Evolutionary conservation across 441 rosid genomes (phyloP).

Genomic region (Populus tomentosa): DNA sequence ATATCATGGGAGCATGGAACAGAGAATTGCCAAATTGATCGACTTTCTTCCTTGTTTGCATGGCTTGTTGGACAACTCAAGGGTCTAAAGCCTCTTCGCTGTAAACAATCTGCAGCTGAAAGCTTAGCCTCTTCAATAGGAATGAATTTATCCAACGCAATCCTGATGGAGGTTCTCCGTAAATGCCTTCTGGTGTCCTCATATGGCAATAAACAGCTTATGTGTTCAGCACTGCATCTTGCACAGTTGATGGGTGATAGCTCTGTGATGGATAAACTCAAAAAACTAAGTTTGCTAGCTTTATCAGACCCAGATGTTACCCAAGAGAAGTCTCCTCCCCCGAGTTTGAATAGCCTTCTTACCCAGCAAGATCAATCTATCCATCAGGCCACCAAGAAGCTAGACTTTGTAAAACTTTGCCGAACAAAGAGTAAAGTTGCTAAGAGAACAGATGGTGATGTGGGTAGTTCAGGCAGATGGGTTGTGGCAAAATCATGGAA

Average conservation of each 20-base stretch:
- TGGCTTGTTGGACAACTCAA: slow-evolving; percentile 66
- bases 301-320: slow-evolving; percentile 19
- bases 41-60: slow-evolving; percentile 53
- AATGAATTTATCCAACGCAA: slow-evolving; percentile 31
- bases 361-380: slow-evolving; percentile 49
- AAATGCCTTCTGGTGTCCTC: slow-evolving; percentile 56
- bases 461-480: slow-evolving; percentile 44
- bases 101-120: slow-evolving; percentile 28
- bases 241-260: slow-evolving; percentile 39
- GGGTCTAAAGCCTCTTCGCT: slow-evolving; percentile 38
- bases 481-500: slow-evolving; percentile 62
- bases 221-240: slow-evolving; percentile 52
- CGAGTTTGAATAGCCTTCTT: slow-evolving; percentile 14
- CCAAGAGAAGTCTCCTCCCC: slow-evolving; percentile 15
- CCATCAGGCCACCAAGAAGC: slow-evolving; percentile 52
- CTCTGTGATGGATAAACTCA: slow-evolving; percentile 45
- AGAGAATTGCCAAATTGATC: slow-evolving; percentile 35
- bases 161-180: slow-evolving; percentile 46
- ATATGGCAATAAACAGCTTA: slow-evolving; percentile 39
- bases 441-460: slow-evolving; percentile 24
- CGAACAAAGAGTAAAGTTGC: slow-evolving; percentile 27
- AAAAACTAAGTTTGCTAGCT: slow-evolving; percentile 31
- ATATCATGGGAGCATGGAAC: slow-evolving; percentile 23
- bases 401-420: slow-evolving; percentile 40
- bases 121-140: slow-evolving; percentile 25